These are phyloP conservation scores for Dioscorea zingiberensis DNA, from an alignment of 106 monocot genomes.

Conservation along the genomic window DNA sequence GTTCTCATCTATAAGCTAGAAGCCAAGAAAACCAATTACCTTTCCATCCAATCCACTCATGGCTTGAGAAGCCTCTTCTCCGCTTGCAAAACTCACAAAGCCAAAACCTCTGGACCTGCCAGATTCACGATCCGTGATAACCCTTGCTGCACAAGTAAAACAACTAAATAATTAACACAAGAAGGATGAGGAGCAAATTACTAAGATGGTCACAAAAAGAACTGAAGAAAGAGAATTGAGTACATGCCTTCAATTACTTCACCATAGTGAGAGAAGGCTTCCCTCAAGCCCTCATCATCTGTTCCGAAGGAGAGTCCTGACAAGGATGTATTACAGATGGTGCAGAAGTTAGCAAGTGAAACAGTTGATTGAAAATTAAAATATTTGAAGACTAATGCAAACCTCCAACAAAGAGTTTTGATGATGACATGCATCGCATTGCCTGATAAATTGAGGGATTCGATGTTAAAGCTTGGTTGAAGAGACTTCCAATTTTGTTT, in stretches of 20 bases:
- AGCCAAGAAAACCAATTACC: slow-evolving; percentile 5
- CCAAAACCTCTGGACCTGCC: slow-evolving; percentile 15
- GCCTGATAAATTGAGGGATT: slow-evolving; percentile 54
- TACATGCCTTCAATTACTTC: slow-evolving; percentile 22
- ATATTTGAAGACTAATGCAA: background rate
- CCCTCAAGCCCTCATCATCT: slow-evolving; percentile 11
- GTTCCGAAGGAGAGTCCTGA: slow-evolving; percentile 61
- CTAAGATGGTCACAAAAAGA: background rate
- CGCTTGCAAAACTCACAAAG: slow-evolving; percentile 13
- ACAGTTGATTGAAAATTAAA: no score
- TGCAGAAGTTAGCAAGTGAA: background rate
- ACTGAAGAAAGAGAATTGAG: no score
- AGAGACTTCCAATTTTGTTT: slow-evolving; percentile 49
- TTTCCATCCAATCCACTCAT: slow-evolving; percentile 23
- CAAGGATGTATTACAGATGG: background rate
- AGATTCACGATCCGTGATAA: slow-evolving; percentile 6
- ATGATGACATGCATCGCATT: slow-evolving; percentile 85
- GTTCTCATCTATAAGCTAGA: no score
- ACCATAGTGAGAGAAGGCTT: slow-evolving; percentile 19
- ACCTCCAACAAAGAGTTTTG: no score
- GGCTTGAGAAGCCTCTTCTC: slow-evolving; percentile 17
- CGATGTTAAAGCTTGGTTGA: slow-evolving; percentile 38
- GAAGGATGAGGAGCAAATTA: no score
- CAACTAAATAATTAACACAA: no score
- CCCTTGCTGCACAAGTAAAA: slow-evolving; percentile 7